Evolutionary conservation across 2,329 filamentous ascomycete species (phyloP).

Genomic region (Calonectria pseudoturangicola): DNA sequence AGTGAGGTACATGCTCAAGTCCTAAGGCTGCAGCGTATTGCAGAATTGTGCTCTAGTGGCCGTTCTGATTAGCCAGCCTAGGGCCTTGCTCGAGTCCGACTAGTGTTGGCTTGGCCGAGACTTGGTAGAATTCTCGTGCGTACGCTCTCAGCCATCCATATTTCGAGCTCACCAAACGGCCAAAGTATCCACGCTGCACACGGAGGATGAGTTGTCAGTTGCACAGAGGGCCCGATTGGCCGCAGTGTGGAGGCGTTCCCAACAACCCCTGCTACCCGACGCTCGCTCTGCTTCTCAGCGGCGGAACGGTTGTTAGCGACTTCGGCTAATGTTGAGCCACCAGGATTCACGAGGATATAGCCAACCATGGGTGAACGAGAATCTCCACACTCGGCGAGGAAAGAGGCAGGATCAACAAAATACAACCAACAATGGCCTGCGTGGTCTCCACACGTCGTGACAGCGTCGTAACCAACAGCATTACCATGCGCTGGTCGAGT

Average conservation of each 20-base stretch:
- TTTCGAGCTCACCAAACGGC: neutral
- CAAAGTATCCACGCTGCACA: neutral
- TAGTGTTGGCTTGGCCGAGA: constrained; percentile 4
- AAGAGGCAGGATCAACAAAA: constrained; percentile 19
- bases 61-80: neutral
- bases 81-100: constrained; percentile 28
- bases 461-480: neutral
- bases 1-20: neutral
- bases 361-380: neutral
- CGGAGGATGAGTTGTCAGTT: neutral
- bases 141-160: constrained; percentile 34
- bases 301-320: constrained; percentile 4
- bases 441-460: constrained; percentile 1
- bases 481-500: neutral
- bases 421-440: constrained; percentile 9
- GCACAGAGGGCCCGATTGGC: neutral
- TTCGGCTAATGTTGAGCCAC: neutral
- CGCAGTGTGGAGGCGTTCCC: neutral
- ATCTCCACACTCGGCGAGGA: constrained; percentile 8
- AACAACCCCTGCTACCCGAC: neutral
- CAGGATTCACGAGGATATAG: neutral
- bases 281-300: neutral
- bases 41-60: neutral
- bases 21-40: neutral
- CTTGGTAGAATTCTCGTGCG: constrained; percentile 15